Evolutionary conservation across 1,284 basidiomycete genomes (phyloP), one percentile per base, ranked within the genome.

Genomic region (Marasmius oreades): DNA sequence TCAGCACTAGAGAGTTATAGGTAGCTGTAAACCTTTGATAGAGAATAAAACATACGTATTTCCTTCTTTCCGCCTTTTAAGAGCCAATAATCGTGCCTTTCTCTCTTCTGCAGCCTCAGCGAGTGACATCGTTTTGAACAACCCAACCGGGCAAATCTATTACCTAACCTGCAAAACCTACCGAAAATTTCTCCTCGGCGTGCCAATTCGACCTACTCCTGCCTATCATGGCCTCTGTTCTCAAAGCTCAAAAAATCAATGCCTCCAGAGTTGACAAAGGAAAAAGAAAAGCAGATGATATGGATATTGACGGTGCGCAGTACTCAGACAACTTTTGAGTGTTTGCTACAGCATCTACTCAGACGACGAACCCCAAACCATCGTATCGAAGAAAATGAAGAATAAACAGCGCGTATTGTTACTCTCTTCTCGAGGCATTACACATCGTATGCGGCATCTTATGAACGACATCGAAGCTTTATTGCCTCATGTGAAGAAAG

Each of bases 401-500:
- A 93, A 93, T 73, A 92, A 90, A 77, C 90, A 93, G 73, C 78
- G 90, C 58, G 95, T 98, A 5, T 77, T 99, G 53, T 73, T 99
- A 67, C 85, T 99, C 50, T 95, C 92, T 43, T 98, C 95, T 42
- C 82, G 97, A 56, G 97, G 97, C 54, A 85, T 99, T 56, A 98
- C 95, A 18, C 92, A 95, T 72, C 85, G 96, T 36, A 98, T 98
- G 94, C 78, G 97, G 57, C 97, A 99, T 73, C 79, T 99, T 58
- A 95, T 99, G 92, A 92, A 88, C 64, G 97, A 99, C 70, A 70
- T 99, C 53, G 93, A 96, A 70, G 82, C 83, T 1, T 76, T 99
- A 34, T 73, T 99, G 33, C 97, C 97, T 2, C 97, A 99, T 72
- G 84, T 93, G 3, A 99, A 99, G 79, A 98, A 98, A 79, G 95